These are phyloP conservation scores for Pythium chondricola DNA, from an alignment of 352 stramenopile genomes.

Conservation along the genomic window DNA sequence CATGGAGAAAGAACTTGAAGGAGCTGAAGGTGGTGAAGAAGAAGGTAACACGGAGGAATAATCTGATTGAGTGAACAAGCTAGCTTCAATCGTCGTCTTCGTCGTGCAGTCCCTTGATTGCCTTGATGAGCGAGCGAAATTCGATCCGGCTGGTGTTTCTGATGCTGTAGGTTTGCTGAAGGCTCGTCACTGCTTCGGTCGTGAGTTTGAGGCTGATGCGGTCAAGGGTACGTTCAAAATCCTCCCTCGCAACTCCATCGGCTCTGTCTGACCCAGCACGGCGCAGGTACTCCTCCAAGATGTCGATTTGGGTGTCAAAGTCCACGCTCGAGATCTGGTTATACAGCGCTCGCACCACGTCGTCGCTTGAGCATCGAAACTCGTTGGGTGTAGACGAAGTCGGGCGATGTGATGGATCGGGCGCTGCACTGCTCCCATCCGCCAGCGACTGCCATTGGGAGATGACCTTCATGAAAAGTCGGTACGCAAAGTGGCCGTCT, in stretches of 20 bases:
- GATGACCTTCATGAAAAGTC: conserved; percentile 69
- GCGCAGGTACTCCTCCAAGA: conserved; percentile 53
- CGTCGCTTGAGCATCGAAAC: conserved; percentile 15
- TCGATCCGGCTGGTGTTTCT: not conserved
- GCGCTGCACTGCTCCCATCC: not conserved
- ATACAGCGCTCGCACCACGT: conserved; percentile 43
- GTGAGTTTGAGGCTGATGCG: conserved; percentile 49
- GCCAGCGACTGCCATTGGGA: conserved; percentile 20
- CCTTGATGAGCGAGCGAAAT: conserved; percentile 31
- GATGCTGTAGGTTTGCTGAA: not conserved
- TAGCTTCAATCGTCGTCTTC: not conserved
- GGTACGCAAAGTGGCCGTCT: conserved; percentile 52
- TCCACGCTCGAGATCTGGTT: conserved; percentile 65
- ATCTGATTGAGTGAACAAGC: not conserved
- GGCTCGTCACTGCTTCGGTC: conserved; percentile 25
- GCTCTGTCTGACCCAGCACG: conserved; percentile 23
- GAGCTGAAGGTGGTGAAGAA: conserved; percentile 18
- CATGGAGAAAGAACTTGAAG: conserved; percentile 71
- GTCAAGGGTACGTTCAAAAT: conserved; percentile 40
- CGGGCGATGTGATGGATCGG: no score
- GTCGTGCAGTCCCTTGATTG: conserved; percentile 24
- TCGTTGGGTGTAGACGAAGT: not conserved
- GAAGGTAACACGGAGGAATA: conserved; percentile 12
- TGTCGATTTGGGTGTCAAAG: conserved; percentile 56
- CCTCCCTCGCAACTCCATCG: conserved; percentile 26